Conservation (phyloP, 2,329 filamentous ascomycete species). For the Colletotrichum sidae region DNA sequence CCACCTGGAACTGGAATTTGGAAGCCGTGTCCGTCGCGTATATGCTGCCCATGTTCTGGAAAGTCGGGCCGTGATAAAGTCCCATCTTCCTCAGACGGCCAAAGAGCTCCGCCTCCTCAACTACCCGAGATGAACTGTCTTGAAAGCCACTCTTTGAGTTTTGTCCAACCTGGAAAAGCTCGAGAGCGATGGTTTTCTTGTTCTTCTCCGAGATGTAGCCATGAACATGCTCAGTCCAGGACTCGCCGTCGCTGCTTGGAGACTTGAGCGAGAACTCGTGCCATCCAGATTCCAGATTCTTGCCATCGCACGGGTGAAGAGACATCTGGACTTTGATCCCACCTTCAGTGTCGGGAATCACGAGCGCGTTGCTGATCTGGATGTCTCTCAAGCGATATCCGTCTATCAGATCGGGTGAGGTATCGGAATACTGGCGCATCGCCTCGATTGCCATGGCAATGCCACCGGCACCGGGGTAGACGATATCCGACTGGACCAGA, state of each 20-base stretch:
- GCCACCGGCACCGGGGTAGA: slow-evolving; percentile 52
- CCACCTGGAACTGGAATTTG: slow-evolving; percentile 63
- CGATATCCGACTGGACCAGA: slow-evolving; percentile 55
- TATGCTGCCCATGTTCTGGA: slow-evolving; percentile 18
- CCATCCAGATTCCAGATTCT: slow-evolving; percentile 24
- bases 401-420: background rate
- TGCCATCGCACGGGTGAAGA: slow-evolving; percentile 11
- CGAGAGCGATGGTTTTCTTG: slow-evolving; percentile 39
- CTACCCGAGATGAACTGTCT: background rate
- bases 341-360: slow-evolving; percentile 16
- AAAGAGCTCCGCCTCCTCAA: slow-evolving; percentile 59
- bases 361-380: slow-evolving; percentile 35
- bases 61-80: slow-evolving; percentile 14
- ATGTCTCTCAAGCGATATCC: slow-evolving; percentile 39
- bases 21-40: slow-evolving; percentile 50
- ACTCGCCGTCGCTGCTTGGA: slow-evolving; percentile 57
- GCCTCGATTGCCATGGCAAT: slow-evolving; percentile 44
- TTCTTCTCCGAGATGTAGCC: slow-evolving; percentile 12
- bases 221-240: slow-evolving; percentile 24
- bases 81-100: slow-evolving; percentile 45
- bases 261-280: slow-evolving; percentile 30
- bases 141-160: slow-evolving; percentile 48
- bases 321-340: slow-evolving; percentile 22
- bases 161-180: slow-evolving; percentile 37
- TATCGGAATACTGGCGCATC: slow-evolving; percentile 15